Conservation (phyloP, 2,329 filamentous ascomycete genomes). For the Pseudogymnoascus sp. region DNA sequence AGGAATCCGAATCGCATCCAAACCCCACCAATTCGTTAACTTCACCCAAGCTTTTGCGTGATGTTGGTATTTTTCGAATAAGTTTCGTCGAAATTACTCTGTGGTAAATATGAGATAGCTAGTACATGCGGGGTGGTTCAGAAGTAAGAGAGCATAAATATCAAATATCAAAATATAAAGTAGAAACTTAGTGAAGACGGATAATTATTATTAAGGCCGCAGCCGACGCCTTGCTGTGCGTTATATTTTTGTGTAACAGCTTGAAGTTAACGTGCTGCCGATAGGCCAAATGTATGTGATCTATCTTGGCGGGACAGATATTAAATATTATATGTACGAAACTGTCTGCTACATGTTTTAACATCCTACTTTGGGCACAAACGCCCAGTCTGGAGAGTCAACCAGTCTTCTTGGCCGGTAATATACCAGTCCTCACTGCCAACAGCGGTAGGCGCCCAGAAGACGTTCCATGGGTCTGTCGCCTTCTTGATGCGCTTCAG, state of each 20-base stretch:
- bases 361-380: background rate
- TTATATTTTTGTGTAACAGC: background rate
- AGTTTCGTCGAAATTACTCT: background rate
- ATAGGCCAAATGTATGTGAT: background rate
- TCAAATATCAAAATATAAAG: background rate
- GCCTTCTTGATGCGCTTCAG: slow-evolving; percentile 15
- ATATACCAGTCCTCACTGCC: slow-evolving; percentile 11
- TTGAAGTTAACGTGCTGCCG: background rate
- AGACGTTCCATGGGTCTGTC: slow-evolving; percentile 14
- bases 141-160: background rate
- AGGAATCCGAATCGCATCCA: background rate
- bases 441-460: slow-evolving; percentile 15
- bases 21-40: background rate
- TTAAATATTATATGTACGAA: slow-evolving; percentile 1
- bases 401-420: background rate
- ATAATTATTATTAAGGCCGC: background rate
- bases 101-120: background rate
- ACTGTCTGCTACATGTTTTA: background rate
- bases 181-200: background rate
- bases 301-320: background rate
- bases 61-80: background rate
- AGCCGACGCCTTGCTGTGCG: background rate
- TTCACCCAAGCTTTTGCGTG: background rate
- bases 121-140: background rate
- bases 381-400: background rate